Base-by-base conservation (phyloP, 148 eudicot species). In the Chenopodium quinoa region DNA sequence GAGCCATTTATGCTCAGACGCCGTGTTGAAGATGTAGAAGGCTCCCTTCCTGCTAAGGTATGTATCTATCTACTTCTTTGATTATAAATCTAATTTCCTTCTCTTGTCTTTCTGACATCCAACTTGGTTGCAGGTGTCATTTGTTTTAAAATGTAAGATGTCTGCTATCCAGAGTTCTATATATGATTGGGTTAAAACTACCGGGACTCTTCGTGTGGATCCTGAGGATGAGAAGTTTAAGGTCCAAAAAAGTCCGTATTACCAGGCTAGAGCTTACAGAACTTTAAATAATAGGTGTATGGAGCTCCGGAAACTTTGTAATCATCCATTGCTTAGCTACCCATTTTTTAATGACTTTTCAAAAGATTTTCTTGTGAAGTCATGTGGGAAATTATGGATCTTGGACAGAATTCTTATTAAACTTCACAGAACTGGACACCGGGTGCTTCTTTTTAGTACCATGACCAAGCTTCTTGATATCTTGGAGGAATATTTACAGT, bases 1-100 rank as follows among this genome's bases (percentile, higher is more conserved):
- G 99, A 96, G 91, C 99, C 99, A 75, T 96, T 96, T 77, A 96
- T 96, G 99, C 99, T 96, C 73, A 89, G 99, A 72, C 98, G 99
- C 65, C 99, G 99, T 83, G 97, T 96, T 82, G 99, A 96, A 89
- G 99, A 96, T 84, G 99, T 96, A 75, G 99, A 96, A 90, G 99
- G 99, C 77, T 96, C 99, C 77, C 99, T 96, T 88, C 99, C 99
- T 65, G 97, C 99, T 2, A 96, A 96, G 99, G 99, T 96, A 87
- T 79, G 78, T 48, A 23, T 84, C 82, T 29, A 23, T 8, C 27
- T 47, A 40, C 27, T 56, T 54, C 23, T 67, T 54, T 29, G 56
- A 9, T 8, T 47, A 40, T 6, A 40, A 1, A 63, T 50, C 69
- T 32, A 23, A n/a, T 82, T 27, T 56, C 31, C 40, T 25, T 85